A percentile compares a stretch with the other conserved stretches of the same genome.
phyloP scores from a whole-genome alignment of 345 rosid genomes.

The Capsella bursapastoris region DNA sequence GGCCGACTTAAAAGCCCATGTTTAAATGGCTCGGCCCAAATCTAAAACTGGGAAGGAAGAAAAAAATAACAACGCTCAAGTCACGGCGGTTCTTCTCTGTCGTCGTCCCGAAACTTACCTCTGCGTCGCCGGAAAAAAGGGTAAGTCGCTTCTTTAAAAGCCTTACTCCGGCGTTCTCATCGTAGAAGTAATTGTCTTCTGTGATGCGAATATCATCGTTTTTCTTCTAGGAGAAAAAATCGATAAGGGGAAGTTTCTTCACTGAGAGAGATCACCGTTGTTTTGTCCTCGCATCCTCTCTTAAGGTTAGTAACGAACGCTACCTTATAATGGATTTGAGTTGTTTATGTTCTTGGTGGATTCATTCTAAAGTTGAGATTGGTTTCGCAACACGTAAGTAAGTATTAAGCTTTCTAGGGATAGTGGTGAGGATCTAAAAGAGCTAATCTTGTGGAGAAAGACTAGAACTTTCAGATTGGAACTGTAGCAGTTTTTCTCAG shows the following conservation, averaged over 20 bases:
- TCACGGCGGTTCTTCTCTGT: background rate
- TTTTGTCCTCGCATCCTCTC: background rate
- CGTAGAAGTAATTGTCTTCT: background rate
- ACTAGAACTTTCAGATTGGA: no score
- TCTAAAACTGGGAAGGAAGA: background rate
- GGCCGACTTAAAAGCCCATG: background rate
- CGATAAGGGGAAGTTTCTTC: background rate
- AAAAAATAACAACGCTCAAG: background rate
- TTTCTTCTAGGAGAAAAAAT: background rate
- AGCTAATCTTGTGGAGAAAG: no score
- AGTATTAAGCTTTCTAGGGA: no score
- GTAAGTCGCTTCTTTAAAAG: background rate
- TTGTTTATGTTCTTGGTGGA: no score
- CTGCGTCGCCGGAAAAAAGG: background rate
- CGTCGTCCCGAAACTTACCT: background rate
- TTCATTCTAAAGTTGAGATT: no score
- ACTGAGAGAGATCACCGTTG: background rate
- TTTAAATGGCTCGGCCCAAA: background rate
- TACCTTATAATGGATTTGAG: background rate
- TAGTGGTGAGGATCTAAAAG: no score
- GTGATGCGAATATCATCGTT: background rate
- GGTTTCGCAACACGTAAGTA: no score
- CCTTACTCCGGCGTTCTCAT: background rate
- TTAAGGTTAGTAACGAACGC: no score
- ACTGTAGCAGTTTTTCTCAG: no score